Evolutionary conservation across 2,329 filamentous ascomycete genomes (phyloP).

Genomic region (Exophiala aquamarina): DNA sequence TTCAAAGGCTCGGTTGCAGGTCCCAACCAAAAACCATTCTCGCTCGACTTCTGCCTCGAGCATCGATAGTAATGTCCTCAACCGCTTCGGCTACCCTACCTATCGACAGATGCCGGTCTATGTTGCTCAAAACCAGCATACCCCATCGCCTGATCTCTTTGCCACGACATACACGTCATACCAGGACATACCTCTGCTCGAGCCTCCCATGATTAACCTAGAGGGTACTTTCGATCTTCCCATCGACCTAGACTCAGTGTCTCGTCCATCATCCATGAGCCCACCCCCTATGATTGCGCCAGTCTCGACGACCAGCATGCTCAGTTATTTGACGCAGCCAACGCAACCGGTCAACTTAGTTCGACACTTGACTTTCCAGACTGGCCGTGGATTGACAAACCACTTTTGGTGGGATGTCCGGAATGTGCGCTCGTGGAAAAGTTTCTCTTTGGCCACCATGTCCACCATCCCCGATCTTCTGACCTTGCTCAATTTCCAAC

Average conservation of each 20-base stretch:
- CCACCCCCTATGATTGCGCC: conserved; percentile 37
- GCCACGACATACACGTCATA: conserved; percentile 26
- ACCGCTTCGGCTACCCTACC: conserved; percentile 77
- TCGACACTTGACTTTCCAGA: conserved; percentile 69
- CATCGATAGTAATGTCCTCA: conserved; percentile 65
- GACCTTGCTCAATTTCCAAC: conserved; percentile 68
- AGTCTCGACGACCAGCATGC: conserved; percentile 62
- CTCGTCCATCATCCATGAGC: conserved; percentile 44
- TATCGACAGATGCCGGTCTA: conserved; percentile 73
- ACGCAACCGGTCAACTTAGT: conserved; percentile 84
- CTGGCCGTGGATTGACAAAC: conserved; percentile 66
- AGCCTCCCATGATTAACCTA: conserved; percentile 42
- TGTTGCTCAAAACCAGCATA: conserved; percentile 45
- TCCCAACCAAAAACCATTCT: conserved; percentile 43
- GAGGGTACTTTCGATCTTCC: conserved; percentile 28
- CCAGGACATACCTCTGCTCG: conserved; percentile 29
- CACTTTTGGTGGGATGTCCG: conserved; percentile 97
- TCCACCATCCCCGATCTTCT: conserved; percentile 71
- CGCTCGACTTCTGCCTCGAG: conserved; percentile 67
- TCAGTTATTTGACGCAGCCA: conserved; percentile 73
- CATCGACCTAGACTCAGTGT: conserved; percentile 27
- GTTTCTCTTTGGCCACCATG: conserved; percentile 73
- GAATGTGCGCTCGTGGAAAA: conserved; percentile 78
- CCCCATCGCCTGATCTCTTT: conserved; percentile 34
- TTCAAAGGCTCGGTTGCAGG: conserved; percentile 35